Evolutionary conservation across 2,329 filamentous ascomycete species (phyloP), one percentile per base, ranked within the genome.

Genomic region (Monosporascus sp.): DNA sequence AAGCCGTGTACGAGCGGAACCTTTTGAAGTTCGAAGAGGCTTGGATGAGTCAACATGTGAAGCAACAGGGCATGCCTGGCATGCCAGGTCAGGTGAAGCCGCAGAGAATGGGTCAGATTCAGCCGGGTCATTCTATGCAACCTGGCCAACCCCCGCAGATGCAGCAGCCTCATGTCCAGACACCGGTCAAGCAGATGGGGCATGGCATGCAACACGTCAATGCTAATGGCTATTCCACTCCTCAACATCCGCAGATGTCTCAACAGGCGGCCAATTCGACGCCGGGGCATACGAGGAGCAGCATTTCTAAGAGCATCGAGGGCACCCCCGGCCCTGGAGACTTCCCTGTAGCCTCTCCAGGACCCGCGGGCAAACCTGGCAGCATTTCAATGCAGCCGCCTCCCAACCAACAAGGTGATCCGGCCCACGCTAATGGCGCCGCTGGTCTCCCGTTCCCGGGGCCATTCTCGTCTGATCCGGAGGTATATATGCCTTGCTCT

Each of bases 11-110:
- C 68, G 86, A 91, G 62, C 79, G 82, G 37, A 91, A 92, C 59
- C 72, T 97, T 6, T 73, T 81, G 25, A 81, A 85, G 34, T 97
- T 96, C 58, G 92, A 97, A 66, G 82, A 85, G 54, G 81, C 80
- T 2, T 88, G 81, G 74, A 65, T 79, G 37, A 75, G 74, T 25
- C 73, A 76, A 44, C 76, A 78, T 60, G 76, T 80, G 65, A 72
- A 77, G 50, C 78, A 83, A 56, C 74, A 76, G 39, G 61, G 58
- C 37, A 71, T 74, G 65, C 68, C 65, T 17, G 61, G 60, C 34
- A 50, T 51, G 6, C 68, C 67, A 24, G 60, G 54, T 27, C 62
- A 69, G 36, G 65, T 66, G 3, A 73, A 73, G 42, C 75, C 76
- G 1, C 71, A 74, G 20, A 78, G 79, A 55, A 71, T 74, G 47